Evolutionary conservation across 2,329 filamentous ascomycete genomes (phyloP), one percentile per base, ranked within the genome.

Genomic region (Lachnellula occidentalis): DNA sequence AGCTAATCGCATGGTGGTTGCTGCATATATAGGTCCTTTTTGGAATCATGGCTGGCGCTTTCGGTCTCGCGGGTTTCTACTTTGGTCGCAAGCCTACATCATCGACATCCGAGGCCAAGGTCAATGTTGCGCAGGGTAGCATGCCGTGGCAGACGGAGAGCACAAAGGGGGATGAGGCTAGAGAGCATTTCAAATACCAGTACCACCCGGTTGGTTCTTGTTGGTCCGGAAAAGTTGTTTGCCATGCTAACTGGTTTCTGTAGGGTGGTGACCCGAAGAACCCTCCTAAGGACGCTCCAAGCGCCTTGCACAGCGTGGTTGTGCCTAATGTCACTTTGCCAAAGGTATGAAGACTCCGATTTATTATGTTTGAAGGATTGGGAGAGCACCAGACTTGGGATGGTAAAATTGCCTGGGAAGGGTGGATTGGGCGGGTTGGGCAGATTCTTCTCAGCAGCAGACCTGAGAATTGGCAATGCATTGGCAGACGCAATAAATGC

Each of bases 231-330:
- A 6, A 8, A 4, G 15, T 50, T 34, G 41, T 46, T 80, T 37
- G 31, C 17, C 85, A 58, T 81, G 79, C 69, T 76, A 80, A 52
- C n/a, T 64, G 80, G 43, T 36, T n/a, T 41, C 9, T 19, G 5
- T 45, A 49, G 80, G 88, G 90, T 67, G 94, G 92, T 67, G 90
- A 97, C 76, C 75, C 80, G 69, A 85, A 70, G 74, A 79, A 85
- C 69, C 76, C 82, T 59, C 87, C 88, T 72, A 90, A 87, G 78
- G 90, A 96, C 69, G 94, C 94, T 58, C 94, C 94, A 63, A 95
- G 90, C 73, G 94, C 94, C 61, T 77, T 99, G 75, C 96, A 99
- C 81, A 88, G 88, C 62, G 92, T 96, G 66, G 86, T 99, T 71
- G 80, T 99, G 53, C 94, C 94, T 68, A 87, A 95, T 70, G 92